These are phyloP conservation scores for Xylaria multiplex DNA, from an alignment of 2,329 filamentous ascomycete species.

Conservation along the genomic window DNA sequence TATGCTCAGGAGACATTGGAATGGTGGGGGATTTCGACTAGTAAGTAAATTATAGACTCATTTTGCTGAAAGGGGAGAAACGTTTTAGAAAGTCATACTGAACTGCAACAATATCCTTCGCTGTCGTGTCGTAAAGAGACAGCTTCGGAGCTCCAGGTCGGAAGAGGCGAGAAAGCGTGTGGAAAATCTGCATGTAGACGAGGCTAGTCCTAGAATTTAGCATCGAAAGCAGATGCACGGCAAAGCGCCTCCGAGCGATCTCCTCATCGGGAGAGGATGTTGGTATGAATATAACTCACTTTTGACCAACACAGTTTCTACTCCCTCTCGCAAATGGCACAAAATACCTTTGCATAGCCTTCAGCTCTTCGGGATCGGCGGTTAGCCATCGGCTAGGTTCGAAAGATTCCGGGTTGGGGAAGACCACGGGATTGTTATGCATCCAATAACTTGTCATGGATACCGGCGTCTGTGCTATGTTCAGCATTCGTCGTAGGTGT, in stretches of 20 bases:
- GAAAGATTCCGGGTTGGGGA: slow-evolving; percentile 16
- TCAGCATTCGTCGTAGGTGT: not conserved
- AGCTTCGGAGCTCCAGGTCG: slow-evolving; percentile 1
- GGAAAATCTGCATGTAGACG: slow-evolving; percentile 22
- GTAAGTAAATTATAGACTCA: not conserved
- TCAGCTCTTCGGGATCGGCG: not conserved
- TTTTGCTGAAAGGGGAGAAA: too few species aligned
- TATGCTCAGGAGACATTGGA: not conserved
- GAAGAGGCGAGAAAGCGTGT: slow-evolving; percentile 19
- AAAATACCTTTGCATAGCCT: slow-evolving; percentile 12
- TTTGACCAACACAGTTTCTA: slow-evolving; percentile 11
- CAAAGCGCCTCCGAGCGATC: too few species aligned
- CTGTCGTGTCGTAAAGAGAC: slow-evolving; percentile 14
- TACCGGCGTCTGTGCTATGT: slow-evolving; percentile 5
- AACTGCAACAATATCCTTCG: slow-evolving; percentile 14
- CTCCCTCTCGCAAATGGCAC: slow-evolving; percentile 19
- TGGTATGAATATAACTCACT: not conserved
- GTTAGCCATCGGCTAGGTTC: slow-evolving; percentile 19
- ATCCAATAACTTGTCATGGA: slow-evolving; percentile 23
- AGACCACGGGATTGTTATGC: slow-evolving; percentile 17
- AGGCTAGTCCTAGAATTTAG: not conserved
- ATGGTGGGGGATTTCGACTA: not conserved
- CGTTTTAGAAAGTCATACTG: slow-evolving; percentile 1
- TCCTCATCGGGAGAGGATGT: too few species aligned
- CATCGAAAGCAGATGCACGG: not conserved